Base-by-base conservation (phyloP, 441 rosid genomes). In the Adansonia rubrostipa region DNA sequence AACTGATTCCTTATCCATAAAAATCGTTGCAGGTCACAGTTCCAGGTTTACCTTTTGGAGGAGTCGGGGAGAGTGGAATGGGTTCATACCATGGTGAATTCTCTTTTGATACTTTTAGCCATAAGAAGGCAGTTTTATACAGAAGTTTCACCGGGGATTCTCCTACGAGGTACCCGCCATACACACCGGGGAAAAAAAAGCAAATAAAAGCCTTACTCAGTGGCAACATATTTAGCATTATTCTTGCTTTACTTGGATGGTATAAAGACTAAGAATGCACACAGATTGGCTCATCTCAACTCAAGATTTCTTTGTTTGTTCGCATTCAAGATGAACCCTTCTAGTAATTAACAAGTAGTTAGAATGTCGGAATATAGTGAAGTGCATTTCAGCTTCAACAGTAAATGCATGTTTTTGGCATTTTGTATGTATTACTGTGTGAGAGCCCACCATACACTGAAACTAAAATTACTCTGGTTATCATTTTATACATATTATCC, bases 61-160 rank as follows among this genome's bases (percentile, higher is more conserved):
- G 94, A 40, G 92, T 91, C n/a, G 94, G 92, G 48, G 94, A 91
- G 82, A 91, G 94, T 50, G 94, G 92, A 82, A 89, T 91, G 88
- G 92, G 94, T 28, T 79, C 89, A 0, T 91, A 91, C 86, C 94
- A 91, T 45, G 92, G 92, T 7, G 85, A 91, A 73, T 91, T 86
- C 51, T 72, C 75, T 54, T 72, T 54, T 17, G 63, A 72, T 36
- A 28, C 48, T 5, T 72, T 72, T 72, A 89, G 90, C 83, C 96
- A 92, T 81, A 88, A 90, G 85, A 92, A 92, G 79, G 88, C 86
- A 33, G 90, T 92, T 68, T 79, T 92, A 0, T 86, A 86, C 80
- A 82, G 88, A 83, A 80, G 93, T 76, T 85, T 89, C 24, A 51
- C 75, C 0, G 93, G 92, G 40, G 75, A 72, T 75, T 6, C 86